Percentiles rank a stretch among this genome's conserved stretches.
Evolutionary conservation across 2,329 filamentous ascomycete species (phyloP).

Genomic region (Aureobasidium leucospermi): DNA sequence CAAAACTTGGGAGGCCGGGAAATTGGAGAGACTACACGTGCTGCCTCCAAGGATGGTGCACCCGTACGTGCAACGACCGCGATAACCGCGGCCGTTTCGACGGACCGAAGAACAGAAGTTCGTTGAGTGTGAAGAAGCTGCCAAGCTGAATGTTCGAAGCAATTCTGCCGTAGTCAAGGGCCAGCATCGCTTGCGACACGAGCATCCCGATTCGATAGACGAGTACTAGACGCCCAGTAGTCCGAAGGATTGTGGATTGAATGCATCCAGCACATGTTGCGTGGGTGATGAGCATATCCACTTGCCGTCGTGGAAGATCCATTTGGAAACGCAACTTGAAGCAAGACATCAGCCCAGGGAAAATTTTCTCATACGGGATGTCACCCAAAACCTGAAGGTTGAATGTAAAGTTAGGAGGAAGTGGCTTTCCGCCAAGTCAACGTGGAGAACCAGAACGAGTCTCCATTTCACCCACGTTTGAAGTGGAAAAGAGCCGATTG

Average conservation of each 20-base stretch:
- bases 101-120: slow-evolving; percentile 7
- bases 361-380: neutral
- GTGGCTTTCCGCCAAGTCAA: slow-evolving; percentile 9
- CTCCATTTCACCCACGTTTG: neutral
- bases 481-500: neutral
- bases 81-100: neutral
- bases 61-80: neutral
- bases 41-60: neutral
- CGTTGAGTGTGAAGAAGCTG: neutral
- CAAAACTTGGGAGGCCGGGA: neutral
- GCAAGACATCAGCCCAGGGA: neutral
- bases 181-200: neutral
- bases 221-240: neutral
- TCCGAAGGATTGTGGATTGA: neutral
- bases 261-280: neutral
- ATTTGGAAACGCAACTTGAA: neutral
- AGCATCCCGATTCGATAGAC: neutral
- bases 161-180: neutral
- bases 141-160: neutral
- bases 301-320: neutral
- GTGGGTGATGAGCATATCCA: slow-evolving; percentile 1
- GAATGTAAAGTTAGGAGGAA: slow-evolving; percentile 3
- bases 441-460: neutral
- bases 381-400: neutral
- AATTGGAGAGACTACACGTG: slow-evolving; percentile 5